These are phyloP conservation scores for Lodderomyces parapsilosis DNA, from an alignment of 1,139 yeast genomes.

Conservation along the genomic window DNA sequence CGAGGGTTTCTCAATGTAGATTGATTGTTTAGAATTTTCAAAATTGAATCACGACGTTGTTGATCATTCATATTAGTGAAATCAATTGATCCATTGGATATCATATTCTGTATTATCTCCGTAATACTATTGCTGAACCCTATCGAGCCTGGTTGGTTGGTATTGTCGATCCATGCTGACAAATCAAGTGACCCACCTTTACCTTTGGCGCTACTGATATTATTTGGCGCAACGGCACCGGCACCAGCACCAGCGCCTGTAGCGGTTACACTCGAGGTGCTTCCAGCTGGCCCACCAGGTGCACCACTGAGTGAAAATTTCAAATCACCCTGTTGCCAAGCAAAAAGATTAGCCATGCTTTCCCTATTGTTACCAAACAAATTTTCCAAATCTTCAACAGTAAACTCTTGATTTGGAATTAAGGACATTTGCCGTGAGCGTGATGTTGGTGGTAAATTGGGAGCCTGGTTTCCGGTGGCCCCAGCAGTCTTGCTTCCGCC, in stretches of 20 bases:
- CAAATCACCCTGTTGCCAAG: conserved; percentile 25
- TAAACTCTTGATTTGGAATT: conserved; percentile 21
- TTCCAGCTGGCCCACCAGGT: neutral
- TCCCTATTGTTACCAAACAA: conserved; percentile 38
- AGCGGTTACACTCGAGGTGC: conserved; percentile 4
- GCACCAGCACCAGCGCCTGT: no score
- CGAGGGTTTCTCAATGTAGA: conserved; percentile 20
- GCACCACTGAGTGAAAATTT: conserved; percentile 11
- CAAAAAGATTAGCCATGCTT: conserved; percentile 33
- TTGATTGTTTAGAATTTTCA: conserved; percentile 38
- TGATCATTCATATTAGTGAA: conserved; percentile 41
- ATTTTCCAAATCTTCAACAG: conserved; percentile 43
- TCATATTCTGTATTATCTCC: conserved; percentile 35
- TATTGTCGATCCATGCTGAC: conserved; percentile 18
- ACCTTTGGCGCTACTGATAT: conserved; percentile 7
- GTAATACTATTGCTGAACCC: conserved; percentile 35
- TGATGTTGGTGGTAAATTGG: conserved; percentile 13
- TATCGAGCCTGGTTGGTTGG: conserved; percentile 23
- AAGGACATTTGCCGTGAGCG: conserved; percentile 17
- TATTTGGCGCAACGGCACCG: conserved; percentile 7
- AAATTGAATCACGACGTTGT: conserved; percentile 43
- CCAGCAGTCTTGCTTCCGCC: conserved; percentile 1
- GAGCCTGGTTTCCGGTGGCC: conserved; percentile 4
- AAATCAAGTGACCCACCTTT: conserved; percentile 33
- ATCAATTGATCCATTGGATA: conserved; percentile 41